phyloP scores from a whole-genome alignment of 2,329 filamentous ascomycete species.

The Penicillium griseofulvum region DNA sequence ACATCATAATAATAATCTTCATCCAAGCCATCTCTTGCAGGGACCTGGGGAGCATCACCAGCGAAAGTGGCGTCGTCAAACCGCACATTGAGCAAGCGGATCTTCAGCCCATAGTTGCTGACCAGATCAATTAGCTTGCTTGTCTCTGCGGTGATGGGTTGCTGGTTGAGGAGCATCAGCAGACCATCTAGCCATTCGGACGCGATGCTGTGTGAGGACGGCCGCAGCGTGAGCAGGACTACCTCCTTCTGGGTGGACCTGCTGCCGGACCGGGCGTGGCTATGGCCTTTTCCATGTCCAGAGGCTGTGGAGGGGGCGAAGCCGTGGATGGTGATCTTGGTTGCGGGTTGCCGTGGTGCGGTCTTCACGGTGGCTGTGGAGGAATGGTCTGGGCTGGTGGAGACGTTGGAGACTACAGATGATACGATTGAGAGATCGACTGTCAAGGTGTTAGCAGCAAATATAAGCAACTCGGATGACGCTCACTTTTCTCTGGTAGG shows the following conservation, averaged over 20 bases:
- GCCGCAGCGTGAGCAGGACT: slow-evolving; percentile 77
- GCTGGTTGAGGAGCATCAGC: slow-evolving; percentile 90
- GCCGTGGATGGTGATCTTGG: slow-evolving; percentile 90
- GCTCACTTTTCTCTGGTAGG: slow-evolving; percentile 68
- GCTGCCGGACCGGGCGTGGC: slow-evolving; percentile 32
- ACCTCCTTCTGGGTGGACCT: slow-evolving; percentile 58
- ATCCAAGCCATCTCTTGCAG: slow-evolving; percentile 79
- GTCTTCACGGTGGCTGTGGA: slow-evolving; percentile 50
- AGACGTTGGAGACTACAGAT: slow-evolving; percentile 91
- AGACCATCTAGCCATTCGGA: slow-evolving; percentile 97
- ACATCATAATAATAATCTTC: slow-evolving; percentile 92
- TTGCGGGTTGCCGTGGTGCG: slow-evolving; percentile 48
- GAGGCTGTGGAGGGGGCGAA: slow-evolving; percentile 45
- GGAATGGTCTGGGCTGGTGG: slow-evolving; percentile 57
- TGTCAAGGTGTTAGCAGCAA: slow-evolving; percentile 25
- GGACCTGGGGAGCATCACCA: slow-evolving; percentile 71
- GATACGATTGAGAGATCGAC: slow-evolving; percentile 84
- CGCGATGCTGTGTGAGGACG: slow-evolving; percentile 74
- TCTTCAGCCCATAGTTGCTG: slow-evolving; percentile 87
- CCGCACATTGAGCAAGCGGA: slow-evolving; percentile 84
- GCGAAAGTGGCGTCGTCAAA: slow-evolving; percentile 74
- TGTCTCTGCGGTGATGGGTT: slow-evolving; percentile 95
- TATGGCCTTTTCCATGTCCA: slow-evolving; percentile 37
- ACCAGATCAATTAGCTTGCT: slow-evolving; percentile 84
- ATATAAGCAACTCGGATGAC: not conserved